Conservation (phyloP, 768 basidiomycete genomes). For the Crassisporium funariophilum region DNA sequence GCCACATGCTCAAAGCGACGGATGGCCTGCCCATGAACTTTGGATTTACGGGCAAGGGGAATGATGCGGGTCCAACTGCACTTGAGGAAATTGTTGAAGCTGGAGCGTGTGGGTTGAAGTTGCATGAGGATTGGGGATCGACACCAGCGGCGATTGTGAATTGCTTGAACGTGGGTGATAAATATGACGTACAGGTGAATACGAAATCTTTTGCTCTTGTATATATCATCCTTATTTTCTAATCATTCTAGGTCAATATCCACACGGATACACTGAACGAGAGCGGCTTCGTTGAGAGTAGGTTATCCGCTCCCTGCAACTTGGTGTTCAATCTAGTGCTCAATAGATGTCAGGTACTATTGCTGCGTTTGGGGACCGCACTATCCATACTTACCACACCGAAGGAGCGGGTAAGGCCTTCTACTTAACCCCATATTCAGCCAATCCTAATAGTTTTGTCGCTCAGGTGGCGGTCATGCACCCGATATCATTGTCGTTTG, state of each 20-base stretch:
- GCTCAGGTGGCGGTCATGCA: conserved; percentile 86
- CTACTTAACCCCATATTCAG: background rate
- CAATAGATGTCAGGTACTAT: conserved; percentile 64
- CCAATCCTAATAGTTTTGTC: background rate
- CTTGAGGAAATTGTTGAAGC: conserved; percentile 82
- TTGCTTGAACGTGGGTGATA: conserved; percentile 79
- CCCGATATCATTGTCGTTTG: conserved; percentile 99
- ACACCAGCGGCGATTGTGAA: conserved; percentile 82
- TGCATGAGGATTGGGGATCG: conserved; percentile 97
- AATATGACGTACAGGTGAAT: conserved; percentile 90
- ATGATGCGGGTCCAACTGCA: conserved; percentile 76
- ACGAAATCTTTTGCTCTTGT: background rate
- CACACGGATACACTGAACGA: conserved; percentile 98
- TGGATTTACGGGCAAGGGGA: conserved; percentile 95
- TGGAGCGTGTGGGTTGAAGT: conserved; percentile 87
- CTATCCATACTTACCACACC: conserved; percentile 96
- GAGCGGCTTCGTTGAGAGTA: conserved; percentile 95
- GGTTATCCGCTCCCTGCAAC: conserved; percentile 17
- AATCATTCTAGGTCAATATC: conserved; percentile 86
- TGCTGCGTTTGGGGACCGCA: conserved; percentile 83
- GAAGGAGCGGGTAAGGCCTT: conserved; percentile 80
- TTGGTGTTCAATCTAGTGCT: background rate
- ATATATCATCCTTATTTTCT: background rate
- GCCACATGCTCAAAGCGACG: conserved; percentile 88
- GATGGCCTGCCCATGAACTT: conserved; percentile 92